These are phyloP conservation scores for Beauveria australis DNA, from an alignment of 2,329 filamentous ascomycete species.

Conservation along the genomic window DNA sequence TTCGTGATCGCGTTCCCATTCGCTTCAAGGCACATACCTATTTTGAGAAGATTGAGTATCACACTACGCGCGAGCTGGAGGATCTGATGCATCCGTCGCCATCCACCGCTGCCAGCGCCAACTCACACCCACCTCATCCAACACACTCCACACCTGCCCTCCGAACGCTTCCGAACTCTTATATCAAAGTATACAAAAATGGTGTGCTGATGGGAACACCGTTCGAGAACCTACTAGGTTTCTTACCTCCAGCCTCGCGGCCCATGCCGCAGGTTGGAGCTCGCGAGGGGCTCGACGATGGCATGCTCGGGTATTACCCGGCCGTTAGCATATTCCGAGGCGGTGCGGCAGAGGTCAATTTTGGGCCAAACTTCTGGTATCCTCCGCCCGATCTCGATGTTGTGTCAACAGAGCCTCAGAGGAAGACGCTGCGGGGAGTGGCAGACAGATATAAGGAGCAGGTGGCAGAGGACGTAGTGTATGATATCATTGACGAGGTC, in stretches of 20 bases:
- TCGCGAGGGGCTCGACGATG: slow-evolving; percentile 83
- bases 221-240: slow-evolving; percentile 80
- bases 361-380: slow-evolving; percentile 88
- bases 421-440: slow-evolving; percentile 47
- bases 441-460: slow-evolving; percentile 82
- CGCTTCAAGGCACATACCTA: slow-evolving; percentile 89
- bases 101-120: slow-evolving; percentile 34
- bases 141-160: slow-evolving; percentile 68
- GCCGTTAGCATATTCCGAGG: slow-evolving; percentile 87
- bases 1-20: slow-evolving; percentile 91
- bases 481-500: slow-evolving; percentile 89
- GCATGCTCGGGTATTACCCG: slow-evolving; percentile 91
- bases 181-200: slow-evolving; percentile 89
- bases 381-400: slow-evolving; percentile 56
- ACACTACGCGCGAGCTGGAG: slow-evolving; percentile 79
- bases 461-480: slow-evolving; percentile 88
- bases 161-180: slow-evolving; percentile 76
- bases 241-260: slow-evolving; percentile 81
- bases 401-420: slow-evolving; percentile 20
- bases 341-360: slow-evolving; percentile 86
- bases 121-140: slow-evolving; percentile 54
- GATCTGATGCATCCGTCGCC: slow-evolving; percentile 68
- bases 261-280: slow-evolving; percentile 65
- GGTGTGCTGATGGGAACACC: slow-evolving; percentile 77
- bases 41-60: slow-evolving; percentile 88